Percentiles rank a stretch among this genome's conserved stretches.
phyloP scores from a whole-genome alignment of 2,329 filamentous ascomycete species.

The Penicillium sp. region DNA sequence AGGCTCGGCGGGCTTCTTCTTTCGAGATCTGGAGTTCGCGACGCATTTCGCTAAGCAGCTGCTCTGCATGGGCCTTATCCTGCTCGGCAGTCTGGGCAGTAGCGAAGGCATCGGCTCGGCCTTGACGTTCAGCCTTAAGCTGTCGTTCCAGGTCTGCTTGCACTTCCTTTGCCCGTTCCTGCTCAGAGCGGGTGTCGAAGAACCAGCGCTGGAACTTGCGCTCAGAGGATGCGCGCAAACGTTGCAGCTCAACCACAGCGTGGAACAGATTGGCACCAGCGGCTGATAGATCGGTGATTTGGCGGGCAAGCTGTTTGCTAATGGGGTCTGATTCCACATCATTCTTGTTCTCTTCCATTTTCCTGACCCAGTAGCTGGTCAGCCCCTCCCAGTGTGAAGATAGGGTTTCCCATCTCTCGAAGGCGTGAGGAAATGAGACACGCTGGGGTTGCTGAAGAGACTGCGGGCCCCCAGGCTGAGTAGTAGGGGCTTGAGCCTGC shows the following conservation, averaged over 20 bases:
- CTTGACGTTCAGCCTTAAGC: slow-evolving; percentile 72
- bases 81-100: slow-evolving; percentile 67
- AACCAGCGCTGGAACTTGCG: slow-evolving; percentile 99
- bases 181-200: slow-evolving; percentile 86
- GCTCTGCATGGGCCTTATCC: slow-evolving; percentile 69
- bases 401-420: slow-evolving; percentile 94
- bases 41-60: slow-evolving; percentile 83
- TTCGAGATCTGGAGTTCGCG: slow-evolving; percentile 93
- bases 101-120: slow-evolving; percentile 65
- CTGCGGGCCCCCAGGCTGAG: slow-evolving; percentile 29
- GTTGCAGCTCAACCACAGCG: slow-evolving; percentile 92
- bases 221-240: slow-evolving; percentile 89
- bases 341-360: slow-evolving; percentile 84
- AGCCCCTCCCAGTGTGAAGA: slow-evolving; percentile 98
- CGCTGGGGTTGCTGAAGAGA: slow-evolving; percentile 41
- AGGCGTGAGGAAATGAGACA: slow-evolving; percentile 89
- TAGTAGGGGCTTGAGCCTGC: slow-evolving; percentile 27
- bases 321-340: slow-evolving; percentile 81
- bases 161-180: slow-evolving; percentile 80
- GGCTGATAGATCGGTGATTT: slow-evolving; percentile 95
- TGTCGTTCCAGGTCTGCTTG: slow-evolving; percentile 76
- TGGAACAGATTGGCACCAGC: slow-evolving; percentile 97
- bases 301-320: slow-evolving; percentile 83
- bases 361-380: slow-evolving; percentile 94
- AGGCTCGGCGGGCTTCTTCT: slow-evolving; percentile 90